A percentile compares a stretch with the other conserved stretches of the same genome.
Evolutionary conservation across 23 red algal genomes (phyloP).

Genomic region (Porphyridium purpureum): DNA sequence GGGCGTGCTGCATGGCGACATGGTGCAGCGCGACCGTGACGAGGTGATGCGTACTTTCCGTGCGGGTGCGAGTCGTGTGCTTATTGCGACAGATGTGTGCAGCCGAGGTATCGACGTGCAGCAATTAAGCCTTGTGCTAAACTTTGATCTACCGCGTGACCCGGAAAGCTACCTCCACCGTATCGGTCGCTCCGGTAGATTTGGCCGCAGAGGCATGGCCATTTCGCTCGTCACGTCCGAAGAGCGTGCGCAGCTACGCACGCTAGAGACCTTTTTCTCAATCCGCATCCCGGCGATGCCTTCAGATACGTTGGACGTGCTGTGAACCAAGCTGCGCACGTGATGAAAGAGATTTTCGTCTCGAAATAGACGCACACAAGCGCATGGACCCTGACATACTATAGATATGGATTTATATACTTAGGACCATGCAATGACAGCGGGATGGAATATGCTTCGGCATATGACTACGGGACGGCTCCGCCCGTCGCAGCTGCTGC

Average conservation of each 20-base stretch:
- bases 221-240: slow-evolving; percentile 43
- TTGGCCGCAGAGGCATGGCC: slow-evolving; percentile 74
- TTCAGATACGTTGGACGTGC: slow-evolving; percentile 29
- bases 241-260: slow-evolving; percentile 23
- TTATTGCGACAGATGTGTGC: slow-evolving; percentile 82
- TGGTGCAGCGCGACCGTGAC: slow-evolving; percentile 50
- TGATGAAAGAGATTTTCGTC: too few relatives aligned
- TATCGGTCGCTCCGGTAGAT: slow-evolving; percentile 69
- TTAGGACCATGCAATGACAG: too few relatives aligned
- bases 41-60: slow-evolving; percentile 50
- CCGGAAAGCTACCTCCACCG: slow-evolving; percentile 82
- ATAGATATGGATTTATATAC: too few relatives aligned
- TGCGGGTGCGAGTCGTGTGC: slow-evolving; percentile 39
- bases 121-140: slow-evolving; percentile 72
- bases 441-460: too few relatives aligned
- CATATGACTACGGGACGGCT: too few relatives aligned
- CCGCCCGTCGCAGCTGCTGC: too few relatives aligned
- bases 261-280: slow-evolving; percentile 65
- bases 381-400: too few relatives aligned
- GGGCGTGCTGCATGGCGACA: slow-evolving; percentile 49
- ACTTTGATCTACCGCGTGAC: slow-evolving; percentile 60
- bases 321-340: too few relatives aligned
- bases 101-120: slow-evolving; percentile 71
- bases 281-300: slow-evolving; percentile 68
- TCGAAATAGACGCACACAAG: too few relatives aligned